Evolutionary conservation across 2,329 filamentous ascomycete genomes (phyloP).

Genomic region (Tympanopsis confertula): DNA sequence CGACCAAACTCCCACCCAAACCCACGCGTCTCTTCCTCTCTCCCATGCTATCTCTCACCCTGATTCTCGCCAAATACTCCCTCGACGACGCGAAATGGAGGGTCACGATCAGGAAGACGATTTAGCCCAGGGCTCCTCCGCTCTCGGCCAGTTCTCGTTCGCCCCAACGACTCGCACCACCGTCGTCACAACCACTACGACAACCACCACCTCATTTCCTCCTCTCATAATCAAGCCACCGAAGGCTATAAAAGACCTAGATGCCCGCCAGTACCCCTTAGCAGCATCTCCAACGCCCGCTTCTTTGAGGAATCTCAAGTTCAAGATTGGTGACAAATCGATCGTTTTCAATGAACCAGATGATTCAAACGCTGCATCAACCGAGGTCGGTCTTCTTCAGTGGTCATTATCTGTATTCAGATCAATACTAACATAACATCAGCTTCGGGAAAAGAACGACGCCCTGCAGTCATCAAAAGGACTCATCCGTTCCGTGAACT

Average conservation of each 20-base stretch:
- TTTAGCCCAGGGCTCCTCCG: slow-evolving; percentile 16
- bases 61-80: not conserved
- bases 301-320: slow-evolving; percentile 65
- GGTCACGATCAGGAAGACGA: slow-evolving; percentile 19
- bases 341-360: slow-evolving; percentile 52
- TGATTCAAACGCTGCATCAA: slow-evolving; percentile 29
- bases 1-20: too few relatives aligned
- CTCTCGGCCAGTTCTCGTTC: slow-evolving; percentile 30
- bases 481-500: not conserved
- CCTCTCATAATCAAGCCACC: slow-evolving; percentile 71
- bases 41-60: not conserved
- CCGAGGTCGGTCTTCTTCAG: slow-evolving; percentile 7
- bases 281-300: slow-evolving; percentile 72
- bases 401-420: not conserved
- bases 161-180: slow-evolving; percentile 48
- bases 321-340: slow-evolving; percentile 51
- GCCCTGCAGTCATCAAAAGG: not conserved
- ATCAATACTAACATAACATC: not conserved
- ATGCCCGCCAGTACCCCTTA: slow-evolving; percentile 82
- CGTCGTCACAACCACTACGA: slow-evolving; percentile 68
- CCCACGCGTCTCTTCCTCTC: not conserved
- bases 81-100: slow-evolving; percentile 8
- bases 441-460: not conserved
- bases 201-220: slow-evolving; percentile 85
- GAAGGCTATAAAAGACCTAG: slow-evolving; percentile 58